phyloP scores from a whole-genome alignment of 2,329 filamentous ascomycete species.

The Claviceps africana region DNA sequence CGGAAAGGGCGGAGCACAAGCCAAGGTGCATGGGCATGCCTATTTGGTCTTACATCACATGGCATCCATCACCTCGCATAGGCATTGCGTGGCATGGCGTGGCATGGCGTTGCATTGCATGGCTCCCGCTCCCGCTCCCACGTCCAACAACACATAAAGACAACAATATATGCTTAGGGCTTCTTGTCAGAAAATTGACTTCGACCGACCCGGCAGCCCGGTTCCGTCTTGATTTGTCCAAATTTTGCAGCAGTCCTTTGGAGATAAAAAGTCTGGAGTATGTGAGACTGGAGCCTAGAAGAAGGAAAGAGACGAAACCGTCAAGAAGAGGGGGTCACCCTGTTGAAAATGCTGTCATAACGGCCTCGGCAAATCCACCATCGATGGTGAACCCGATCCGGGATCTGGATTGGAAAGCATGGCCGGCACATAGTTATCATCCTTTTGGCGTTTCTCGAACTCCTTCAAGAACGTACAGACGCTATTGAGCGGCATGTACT shows the following conservation, averaged over 20 bases:
- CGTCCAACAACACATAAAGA: too few relatives aligned
- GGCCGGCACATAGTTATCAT: neutral
- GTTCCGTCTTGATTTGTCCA: neutral
- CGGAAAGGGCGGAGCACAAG: too few relatives aligned
- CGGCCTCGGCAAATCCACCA: neutral
- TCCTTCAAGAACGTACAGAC: conserved; percentile 9
- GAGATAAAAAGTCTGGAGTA: neutral
- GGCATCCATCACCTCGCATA: too few relatives aligned
- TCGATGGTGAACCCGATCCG: neutral
- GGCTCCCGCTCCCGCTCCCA: neutral
- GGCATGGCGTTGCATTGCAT: neutral
- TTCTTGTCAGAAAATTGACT: neutral
- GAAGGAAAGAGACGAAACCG: neutral
- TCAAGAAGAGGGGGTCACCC: neutral
- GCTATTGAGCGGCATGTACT: conserved; percentile 9
- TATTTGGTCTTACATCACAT: neutral
- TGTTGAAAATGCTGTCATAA: neutral
- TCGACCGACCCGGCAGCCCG: neutral
- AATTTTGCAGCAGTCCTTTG: neutral
- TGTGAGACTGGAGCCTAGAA: neutral
- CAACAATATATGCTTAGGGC: too few relatives aligned
- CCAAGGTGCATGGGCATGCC: neutral
- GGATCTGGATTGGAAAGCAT: conserved; percentile 3
- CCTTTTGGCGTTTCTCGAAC: conserved; percentile 7
- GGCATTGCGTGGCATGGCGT: neutral